Evolutionary conservation across 225 moss, liverwort and hornwort genomes (phyloP), one percentile per base, ranked within the genome.

Genomic region (Ulota crispa): DNA sequence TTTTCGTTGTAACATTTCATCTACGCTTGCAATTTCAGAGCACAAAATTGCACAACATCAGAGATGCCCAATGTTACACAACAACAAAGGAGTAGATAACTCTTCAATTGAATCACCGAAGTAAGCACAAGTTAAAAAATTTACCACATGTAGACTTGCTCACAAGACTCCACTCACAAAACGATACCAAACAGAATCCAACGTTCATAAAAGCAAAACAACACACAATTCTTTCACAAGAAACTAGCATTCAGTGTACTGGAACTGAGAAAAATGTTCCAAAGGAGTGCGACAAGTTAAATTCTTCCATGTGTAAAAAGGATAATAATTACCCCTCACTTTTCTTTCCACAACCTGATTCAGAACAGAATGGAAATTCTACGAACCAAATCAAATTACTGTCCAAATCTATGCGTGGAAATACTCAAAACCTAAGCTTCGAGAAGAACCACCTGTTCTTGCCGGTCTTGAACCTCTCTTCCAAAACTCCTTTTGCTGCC

Each of bases 371-470:
- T 37, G 70, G 43, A 28, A 39, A 82, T 74, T 61, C 75, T 71
- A 39, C 14, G 23, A 72, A 72, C 72, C 66, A 28, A 59, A 72
- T 57, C 54, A 73, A 64, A 64, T 6, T 64, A n/a, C 39, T 45
- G 75, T 64, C 75, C 21, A n/a, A 77, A 68, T 54, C 28, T 50
- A 6, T 14, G 12, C 3, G 57, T 39, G 39, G 9, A 32, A 56
- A 81, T 77, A 45, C 77, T 90, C 84, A 94, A 82, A 94, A 94
- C 75, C 94, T 86, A 67, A 94, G 92, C 89, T 94, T 94, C 18
- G 91, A 72, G 84, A 94, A 94, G 81, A 94, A 94, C 94, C 92
- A 94, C 74, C 92, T 82, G 77, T 94, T 94, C 91, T 92, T 94
- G 72, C 94, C 94, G 19, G 92, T 91, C 89, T 94, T 94, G 82